Evolutionary conservation across 164 flowering plant genomes (phyloP), one percentile per base, ranked within the genome.

Genomic region (Platanus orientalis): DNA sequence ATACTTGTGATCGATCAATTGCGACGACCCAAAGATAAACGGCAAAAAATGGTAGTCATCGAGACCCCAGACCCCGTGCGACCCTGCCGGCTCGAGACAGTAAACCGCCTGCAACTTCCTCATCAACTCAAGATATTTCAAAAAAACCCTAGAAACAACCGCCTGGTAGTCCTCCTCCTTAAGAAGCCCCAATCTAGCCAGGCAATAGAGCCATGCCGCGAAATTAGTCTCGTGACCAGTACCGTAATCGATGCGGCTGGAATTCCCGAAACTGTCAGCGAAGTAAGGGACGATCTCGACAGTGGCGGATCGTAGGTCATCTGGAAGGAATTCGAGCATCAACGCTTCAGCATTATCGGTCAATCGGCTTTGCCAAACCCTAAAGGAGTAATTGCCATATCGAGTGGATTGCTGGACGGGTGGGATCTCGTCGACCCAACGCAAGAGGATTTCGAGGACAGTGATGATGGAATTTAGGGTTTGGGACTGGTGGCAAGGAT

Each of bases 1-100:
- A 67, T 91, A 91, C 90, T 91, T 94, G 66, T 94, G 98, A 71
- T 81, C 97, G 55, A 94, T 80, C 86, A 94, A 77, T 80, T 94
- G 98, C 0, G 98, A 84, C 0, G 96, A 80, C 30, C 98, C 98
- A 66, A 91, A 89, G n/a, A 89, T 83, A 72, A 89, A 94, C 0
- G 98, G 98, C 71, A 91, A 69, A 69, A 94, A 94, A 73, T 91
- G 96, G 51, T 87, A 94, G 61, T 94, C 98, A 73, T 94, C 97
- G 6, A 90, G 80, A 4, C 97, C 97, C 98, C 98, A 94, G 67
- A 94, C 97, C 1, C 98, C 98, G 59, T 94, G 98, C 1, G 98
- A 94, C 17, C 98, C 98, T 1, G 98, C 98, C 1, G 96, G 98
- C 75, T 90, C 98, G 34, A 93, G 74, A 57, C 75, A 73, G 57